phyloP scores from a whole-genome alignment of 2,329 filamentous ascomycete species.

The Verticillium zaregamsianum region DNA sequence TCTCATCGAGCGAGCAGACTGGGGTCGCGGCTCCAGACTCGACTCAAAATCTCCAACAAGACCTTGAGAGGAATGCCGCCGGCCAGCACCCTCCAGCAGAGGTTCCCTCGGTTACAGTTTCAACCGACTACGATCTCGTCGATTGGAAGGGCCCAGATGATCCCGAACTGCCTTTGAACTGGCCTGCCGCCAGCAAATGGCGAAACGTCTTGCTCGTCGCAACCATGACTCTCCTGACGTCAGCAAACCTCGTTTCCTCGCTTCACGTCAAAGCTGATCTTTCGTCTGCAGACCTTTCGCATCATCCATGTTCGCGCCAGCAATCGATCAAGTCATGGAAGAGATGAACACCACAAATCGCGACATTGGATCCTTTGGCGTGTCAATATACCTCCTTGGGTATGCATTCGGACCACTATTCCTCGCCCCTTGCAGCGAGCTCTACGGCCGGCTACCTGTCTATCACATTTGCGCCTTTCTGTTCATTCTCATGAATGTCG shows the following conservation, averaged over 20 bases:
- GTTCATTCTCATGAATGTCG: slow-evolving; percentile 35
- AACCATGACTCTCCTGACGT: slow-evolving; percentile 36
- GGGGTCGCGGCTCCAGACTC: too few relatives aligned
- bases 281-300: slow-evolving; percentile 38
- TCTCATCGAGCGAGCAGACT: too few relatives aligned
- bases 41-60: too few relatives aligned
- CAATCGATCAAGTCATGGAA: slow-evolving; percentile 42
- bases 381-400: slow-evolving; percentile 62
- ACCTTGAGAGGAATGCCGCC: too few relatives aligned
- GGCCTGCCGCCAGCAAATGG: slow-evolving; percentile 35
- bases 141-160: slow-evolving; percentile 57
- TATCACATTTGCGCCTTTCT: slow-evolving; percentile 43
- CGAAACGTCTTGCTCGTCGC: slow-evolving; percentile 31
- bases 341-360: slow-evolving; percentile 44
- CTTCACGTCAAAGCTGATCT: slow-evolving; percentile 1
- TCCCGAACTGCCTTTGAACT: slow-evolving; percentile 57
- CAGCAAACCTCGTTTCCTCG: slow-evolving; percentile 9
- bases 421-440: slow-evolving; percentile 56
- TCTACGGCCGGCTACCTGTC: slow-evolving; percentile 51
- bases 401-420: slow-evolving; percentile 56
- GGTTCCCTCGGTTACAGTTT: too few relatives aligned
- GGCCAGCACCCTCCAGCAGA: too few relatives aligned
- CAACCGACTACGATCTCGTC: slow-evolving; percentile 28
- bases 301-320: slow-evolving; percentile 54
- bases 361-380: slow-evolving; percentile 44